Evolutionary conservation across 208 protist genomes (phyloP).

Genomic region (Trypanosomatidae sp.): DNA sequence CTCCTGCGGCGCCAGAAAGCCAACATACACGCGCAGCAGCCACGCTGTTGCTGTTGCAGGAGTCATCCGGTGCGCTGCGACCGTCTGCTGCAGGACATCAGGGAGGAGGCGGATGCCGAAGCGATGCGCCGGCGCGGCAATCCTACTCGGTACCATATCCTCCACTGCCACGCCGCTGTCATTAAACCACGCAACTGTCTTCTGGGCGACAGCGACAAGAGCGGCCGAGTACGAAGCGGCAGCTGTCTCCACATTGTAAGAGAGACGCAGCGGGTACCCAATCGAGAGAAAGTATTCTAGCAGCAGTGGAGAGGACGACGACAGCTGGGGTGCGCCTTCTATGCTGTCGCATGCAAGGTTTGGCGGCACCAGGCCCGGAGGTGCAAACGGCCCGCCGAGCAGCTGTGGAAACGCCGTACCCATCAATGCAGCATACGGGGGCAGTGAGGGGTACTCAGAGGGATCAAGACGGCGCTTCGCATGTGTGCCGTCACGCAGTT

Average conservation of each 20-base stretch:
- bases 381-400: not conserved
- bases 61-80: conserved; percentile 14
- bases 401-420: conserved; percentile 13
- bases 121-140: conserved; percentile 2
- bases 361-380: not conserved
- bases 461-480: not conserved
- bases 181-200: conserved; percentile 12
- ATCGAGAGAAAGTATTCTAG: conserved; percentile 21
- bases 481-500: not conserved
- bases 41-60: conserved; percentile 17
- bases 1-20: conserved; percentile 5
- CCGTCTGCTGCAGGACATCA: conserved; percentile 19
- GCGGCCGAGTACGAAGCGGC: conserved; percentile 1
- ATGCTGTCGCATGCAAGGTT: not conserved
- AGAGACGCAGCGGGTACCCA: conserved; percentile 15
- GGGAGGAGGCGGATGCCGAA: conserved; percentile 9
- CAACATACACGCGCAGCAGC: conserved; percentile 24
- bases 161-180: not conserved
- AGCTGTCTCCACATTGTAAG: not conserved
- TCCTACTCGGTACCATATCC: not conserved
- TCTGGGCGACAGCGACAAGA: conserved; percentile 2
- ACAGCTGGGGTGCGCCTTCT: not conserved
- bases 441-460: not conserved
- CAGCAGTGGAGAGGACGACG: not conserved
- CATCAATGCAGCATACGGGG: conserved; percentile 1